Base-by-base conservation (phyloP, 2,329 filamentous ascomycete species). In the Penicillium digitatum region DNA sequence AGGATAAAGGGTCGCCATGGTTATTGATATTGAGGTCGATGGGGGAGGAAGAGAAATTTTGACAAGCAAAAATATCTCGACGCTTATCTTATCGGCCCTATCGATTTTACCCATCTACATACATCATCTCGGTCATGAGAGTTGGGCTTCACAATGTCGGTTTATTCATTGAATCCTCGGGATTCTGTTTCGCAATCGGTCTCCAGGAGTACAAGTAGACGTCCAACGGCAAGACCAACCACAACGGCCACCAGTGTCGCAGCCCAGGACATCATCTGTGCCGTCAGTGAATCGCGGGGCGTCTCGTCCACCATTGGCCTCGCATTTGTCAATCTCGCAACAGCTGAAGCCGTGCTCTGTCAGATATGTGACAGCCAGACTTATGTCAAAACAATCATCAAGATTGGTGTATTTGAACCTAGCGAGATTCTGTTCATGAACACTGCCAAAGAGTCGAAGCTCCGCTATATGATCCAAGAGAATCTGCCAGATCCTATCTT, bases 351-450 rank as follows among this genome's bases (percentile, higher is more conserved):
- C 16, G 84, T 91, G 27, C 80, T 97, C 37, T 95, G 90, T 67
- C 90, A 96, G 67, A 93, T 97, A 60, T 91, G 88, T 67, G 93
- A 97, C 71, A 95, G 87, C 54, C 91, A 96, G 69, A 95, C 91
- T 32, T 97, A 95, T 69, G 86, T 91, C 54, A 87, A 87, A 67
- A 95, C 91, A 0, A 79, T 95, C 29, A 89, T 95, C 72, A 96
- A 96, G 69, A 81, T 97, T 32, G 83, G 84, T 49, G 85, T 96
- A 24, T 88, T 90, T 63, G 83, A 87, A 24, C 92, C 93, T 0
- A 88, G 87, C 2, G 85, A 87, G 60, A 88, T 96, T 47, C 76
- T 97, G 1, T 86, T 95, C 62, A 85, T 90, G 66, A 82, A 82
- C 5, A 87, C 87, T 2, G 82, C 85, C n/a, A 84, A 86, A 18